Evolutionary conservation across 2,329 filamentous ascomycete genomes (phyloP), one percentile per base, ranked within the genome.

Genomic region (Cercospora brassicicola): DNA sequence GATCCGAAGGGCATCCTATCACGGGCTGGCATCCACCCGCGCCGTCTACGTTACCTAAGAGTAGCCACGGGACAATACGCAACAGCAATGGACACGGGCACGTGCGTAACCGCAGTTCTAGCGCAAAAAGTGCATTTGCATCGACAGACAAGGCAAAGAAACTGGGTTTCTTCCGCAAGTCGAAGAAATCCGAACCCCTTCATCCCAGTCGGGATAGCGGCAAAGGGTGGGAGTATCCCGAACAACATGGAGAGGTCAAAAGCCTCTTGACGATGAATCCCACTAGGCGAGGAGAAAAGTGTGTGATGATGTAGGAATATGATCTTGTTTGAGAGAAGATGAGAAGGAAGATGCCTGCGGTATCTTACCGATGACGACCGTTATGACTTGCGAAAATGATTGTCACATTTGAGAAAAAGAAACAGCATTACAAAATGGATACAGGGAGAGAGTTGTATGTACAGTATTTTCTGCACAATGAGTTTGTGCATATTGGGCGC

Each of bases 21-120:
- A 78, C 74, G 4, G 76, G 71, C 2, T 79, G 77, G 77, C 75
- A 76, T 69, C 77, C 77, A 6, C 77, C 77, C 3, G 76, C 76
- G 1, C 67, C 71, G 18, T 66, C 68, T 2, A 66, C 64, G 9
- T n/a, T 56, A 18, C 45, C 61, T 0, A 59, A 57, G 31, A 72
- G 67, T n/a, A 70, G 65, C 39, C 31, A 65, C 45, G 68, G 68
- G 4, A 69, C 62, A 13, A 64, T 63, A 15, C 68, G 48, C 31
- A 66, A 51, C 1, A 39, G 28, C 42, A 55, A 55, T 26, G 48
- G 48, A 28, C 48, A 55, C 48, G 39, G 33, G 7, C 55, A 64
- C 33, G 59, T 57, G 18, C 42, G 73, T 28, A 73, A 72, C 64
- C 74, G 67, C 55, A 72, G 70, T 51, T 51, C 72, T 2, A 61